Conservation (phyloP, 2,329 filamentous ascomycete species). For the Chrysosphaeria jannelii region DNA sequence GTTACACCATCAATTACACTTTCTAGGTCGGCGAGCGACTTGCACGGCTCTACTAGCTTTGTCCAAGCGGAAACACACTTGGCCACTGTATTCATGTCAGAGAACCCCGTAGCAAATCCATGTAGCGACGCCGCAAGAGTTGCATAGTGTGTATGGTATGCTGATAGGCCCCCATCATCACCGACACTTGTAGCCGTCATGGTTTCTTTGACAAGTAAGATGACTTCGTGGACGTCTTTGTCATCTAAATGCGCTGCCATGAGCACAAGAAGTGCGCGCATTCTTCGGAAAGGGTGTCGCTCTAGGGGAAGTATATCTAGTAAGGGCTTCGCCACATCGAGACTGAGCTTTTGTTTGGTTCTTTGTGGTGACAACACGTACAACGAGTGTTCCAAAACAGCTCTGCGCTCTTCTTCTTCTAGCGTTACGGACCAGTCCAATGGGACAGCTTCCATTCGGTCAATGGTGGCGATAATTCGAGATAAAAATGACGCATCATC, state of each 20-base stretch:
- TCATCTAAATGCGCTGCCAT: constrained; percentile 18
- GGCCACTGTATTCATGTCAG: constrained; percentile 8
- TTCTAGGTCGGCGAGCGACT: constrained; percentile 13
- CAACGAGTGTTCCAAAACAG: constrained; percentile 29
- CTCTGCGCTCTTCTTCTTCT: constrained; percentile 19
- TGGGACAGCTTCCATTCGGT: constrained; percentile 25
- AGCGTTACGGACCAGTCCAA: constrained; percentile 25
- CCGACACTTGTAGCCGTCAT: no score
- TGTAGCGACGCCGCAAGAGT: constrained; percentile 15
- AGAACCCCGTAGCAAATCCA: constrained; percentile 12
- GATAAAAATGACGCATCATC: constrained; percentile 21
- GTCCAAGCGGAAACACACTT: constrained; percentile 15
- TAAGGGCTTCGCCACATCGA: constrained; percentile 16
- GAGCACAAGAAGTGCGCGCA: constrained; percentile 19
- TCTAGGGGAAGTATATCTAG: constrained; percentile 19
- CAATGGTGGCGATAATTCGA: constrained; percentile 25
- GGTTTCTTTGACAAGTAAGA: no score
- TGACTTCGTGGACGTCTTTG: no score
- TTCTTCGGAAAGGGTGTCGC: constrained; percentile 19
- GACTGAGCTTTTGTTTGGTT: no score
- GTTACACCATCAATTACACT: constrained; percentile 18
- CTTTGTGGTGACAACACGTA: no score
- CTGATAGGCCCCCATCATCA: constrained; percentile 14
- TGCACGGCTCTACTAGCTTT: constrained; percentile 11
- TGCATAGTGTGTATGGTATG: constrained; percentile 18